Conservation (phyloP, 2,329 filamentous ascomycete species). For the Rhytidhysteron rufulum region DNA sequence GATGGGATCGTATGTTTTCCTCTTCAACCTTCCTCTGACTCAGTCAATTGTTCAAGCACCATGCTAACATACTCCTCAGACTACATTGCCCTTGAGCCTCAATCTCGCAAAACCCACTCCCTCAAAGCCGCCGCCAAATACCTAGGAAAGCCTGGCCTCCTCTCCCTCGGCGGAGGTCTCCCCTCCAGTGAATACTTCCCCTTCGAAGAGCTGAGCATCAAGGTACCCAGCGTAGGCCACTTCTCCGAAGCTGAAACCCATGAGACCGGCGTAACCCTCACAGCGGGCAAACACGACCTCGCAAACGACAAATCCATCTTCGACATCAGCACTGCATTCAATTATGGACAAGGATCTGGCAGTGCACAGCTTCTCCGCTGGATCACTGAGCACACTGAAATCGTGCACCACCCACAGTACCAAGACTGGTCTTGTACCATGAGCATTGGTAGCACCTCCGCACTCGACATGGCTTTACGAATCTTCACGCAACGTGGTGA, state of each 20-base stretch:
- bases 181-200: slow-evolving; percentile 90
- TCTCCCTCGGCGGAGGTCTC: slow-evolving; percentile 88
- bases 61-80: slow-evolving; percentile 25
- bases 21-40: slow-evolving; percentile 1
- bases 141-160: slow-evolving; percentile 76
- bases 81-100: slow-evolving; percentile 47
- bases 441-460: slow-evolving; percentile 80
- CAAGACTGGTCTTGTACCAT: slow-evolving; percentile 84
- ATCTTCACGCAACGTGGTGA: slow-evolving; percentile 77
- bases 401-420: slow-evolving; percentile 83
- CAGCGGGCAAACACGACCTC: slow-evolving; percentile 80
- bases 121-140: slow-evolving; percentile 78
- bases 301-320: slow-evolving; percentile 57
- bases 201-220: slow-evolving; percentile 73
- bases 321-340: slow-evolving; percentile 85
- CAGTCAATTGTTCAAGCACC: no score
- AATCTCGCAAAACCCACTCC: slow-evolving; percentile 54
- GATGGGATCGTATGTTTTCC: slow-evolving; percentile 72
- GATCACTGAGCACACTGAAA: slow-evolving; percentile 91
- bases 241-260: slow-evolving; percentile 68
- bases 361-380: slow-evolving; percentile 84
- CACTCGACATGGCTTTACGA: slow-evolving; percentile 77
- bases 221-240: slow-evolving; percentile 63
- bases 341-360: slow-evolving; percentile 87
- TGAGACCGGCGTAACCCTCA: slow-evolving; percentile 57